Base-by-base conservation (phyloP, 1,284 basidiomycete species). In the Volvariella surrecta region DNA sequence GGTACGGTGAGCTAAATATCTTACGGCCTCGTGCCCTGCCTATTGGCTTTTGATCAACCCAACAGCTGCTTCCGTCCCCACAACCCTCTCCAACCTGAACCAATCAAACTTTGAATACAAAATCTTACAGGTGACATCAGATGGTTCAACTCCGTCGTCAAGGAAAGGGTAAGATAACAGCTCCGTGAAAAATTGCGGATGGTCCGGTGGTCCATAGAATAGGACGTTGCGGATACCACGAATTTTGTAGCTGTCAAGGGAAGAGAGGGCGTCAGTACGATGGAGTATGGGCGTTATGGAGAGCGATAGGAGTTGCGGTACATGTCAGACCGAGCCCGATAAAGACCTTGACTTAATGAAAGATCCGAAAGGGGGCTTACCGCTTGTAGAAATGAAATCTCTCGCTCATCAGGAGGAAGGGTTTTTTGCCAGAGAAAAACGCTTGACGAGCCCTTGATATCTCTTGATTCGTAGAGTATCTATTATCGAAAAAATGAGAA, bases 331-430 rank as follows among this genome's bases (percentile, higher is more conserved):
- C 28, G 24, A 37, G 43, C 40, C 49, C 32, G 44, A 22, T 30
- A 45, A 39, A 46, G 43, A 39, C 47, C 41, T 39, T 17, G 18
- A 44, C 38, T 20, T 38, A 31, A 9, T 22, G n/a, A 24, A 31
- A 43, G 15, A 21, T 42, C 22, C 40, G 20, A 9, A 3, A 32
- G 13, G 13, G 22, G 6, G 21, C 32, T 37, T 51, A 86, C 78
- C 93, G 75, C 48, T 90, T 79, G 74, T 94, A 99, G 61, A 99
- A 99, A 63, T 99, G 93, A 70, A 98, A 97, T 16, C 96, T 80
- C 60, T 99, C 96, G 48, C 90, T 97, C 52, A 98, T 72, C 49
- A 99, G 69, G 17, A 99, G 62, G 68, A 98, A 89, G 0, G 83
- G 70, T 53, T 86, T 91, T 55, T 88, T 86, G 43, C 89, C 90